Conservation (phyloP, 1,139 yeast species). For the Wickerhamomyces sp. region DNA sequence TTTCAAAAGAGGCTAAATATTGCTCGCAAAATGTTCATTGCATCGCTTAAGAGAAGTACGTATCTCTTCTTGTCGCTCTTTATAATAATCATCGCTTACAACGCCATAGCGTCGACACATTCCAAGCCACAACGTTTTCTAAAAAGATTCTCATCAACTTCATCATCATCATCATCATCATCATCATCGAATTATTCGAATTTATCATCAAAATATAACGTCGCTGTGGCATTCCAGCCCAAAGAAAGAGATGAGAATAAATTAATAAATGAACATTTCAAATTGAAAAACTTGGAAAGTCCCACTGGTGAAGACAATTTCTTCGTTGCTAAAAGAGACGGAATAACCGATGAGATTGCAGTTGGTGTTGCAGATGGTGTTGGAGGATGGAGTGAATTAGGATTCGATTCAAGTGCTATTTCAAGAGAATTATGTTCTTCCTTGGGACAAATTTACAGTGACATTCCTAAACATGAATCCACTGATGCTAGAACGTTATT, state of each 20-base stretch:
- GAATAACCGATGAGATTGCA: conserved; percentile 43
- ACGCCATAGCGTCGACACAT: conserved; percentile 6
- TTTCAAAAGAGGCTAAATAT: too few species aligned
- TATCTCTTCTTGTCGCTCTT: conserved; percentile 12
- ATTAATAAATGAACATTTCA: conserved; percentile 28
- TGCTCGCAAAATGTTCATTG: conserved; percentile 15
- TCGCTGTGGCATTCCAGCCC: conserved; percentile 70
- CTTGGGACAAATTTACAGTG: conserved; percentile 27
- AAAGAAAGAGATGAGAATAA: conserved; percentile 53
- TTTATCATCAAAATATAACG: conserved; percentile 36
- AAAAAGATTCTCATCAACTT: conserved; percentile 6
- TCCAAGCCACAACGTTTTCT: conserved; percentile 4
- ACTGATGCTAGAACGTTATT: conserved; percentile 48
- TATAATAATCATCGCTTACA: conserved; percentile 19
- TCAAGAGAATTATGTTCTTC: conserved; percentile 61
- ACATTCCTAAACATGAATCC: conserved; percentile 6
- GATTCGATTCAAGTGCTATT: conserved; percentile 82
- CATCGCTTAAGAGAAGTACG: conserved; percentile 21
- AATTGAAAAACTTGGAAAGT: conserved; percentile 30
- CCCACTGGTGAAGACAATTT: conserved; percentile 89
- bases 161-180: conserved; percentile 9
- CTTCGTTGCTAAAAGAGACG: conserved; percentile 43
- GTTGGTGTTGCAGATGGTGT: conserved; percentile 97
- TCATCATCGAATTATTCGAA: conserved; percentile 6
- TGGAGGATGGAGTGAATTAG: conserved; percentile 95